These are phyloP conservation scores for Maudiozyma saulgeensis DNA, from an alignment of 805 yeast genomes.

Conservation along the genomic window DNA sequence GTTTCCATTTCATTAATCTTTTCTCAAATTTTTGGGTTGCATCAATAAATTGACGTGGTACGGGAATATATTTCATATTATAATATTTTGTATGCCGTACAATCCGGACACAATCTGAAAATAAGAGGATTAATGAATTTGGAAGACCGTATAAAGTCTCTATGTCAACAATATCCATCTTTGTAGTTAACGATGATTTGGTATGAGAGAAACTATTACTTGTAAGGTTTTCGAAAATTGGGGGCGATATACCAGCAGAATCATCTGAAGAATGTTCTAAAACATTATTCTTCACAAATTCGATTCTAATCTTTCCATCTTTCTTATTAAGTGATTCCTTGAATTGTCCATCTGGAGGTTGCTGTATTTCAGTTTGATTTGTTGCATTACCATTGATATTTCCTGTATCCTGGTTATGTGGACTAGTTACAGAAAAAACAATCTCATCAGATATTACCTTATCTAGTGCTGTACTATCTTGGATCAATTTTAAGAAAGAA, in stretches of 20 bases:
- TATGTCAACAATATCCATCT: conserved; percentile 54
- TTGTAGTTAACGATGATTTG: conserved; percentile 33
- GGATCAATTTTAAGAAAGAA: conserved; percentile 63
- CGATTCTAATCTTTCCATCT: conserved; percentile 41
- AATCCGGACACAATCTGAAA: conserved; percentile 62
- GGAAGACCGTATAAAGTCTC: conserved; percentile 82
- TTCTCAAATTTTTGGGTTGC: conserved; percentile 34
- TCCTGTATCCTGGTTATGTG: neutral
- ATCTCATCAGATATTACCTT: conserved; percentile 16
- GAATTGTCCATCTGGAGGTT: conserved; percentile 8
- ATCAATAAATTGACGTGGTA: conserved; percentile 18
- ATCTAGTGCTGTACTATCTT: conserved; percentile 52
- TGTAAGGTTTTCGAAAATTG: conserved; percentile 36
- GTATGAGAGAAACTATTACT: conserved; percentile 29
- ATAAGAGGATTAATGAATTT: conserved; percentile 61
- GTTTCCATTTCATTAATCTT: conserved; percentile 52
- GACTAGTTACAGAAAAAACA: neutral
- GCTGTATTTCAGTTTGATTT: too few species aligned
- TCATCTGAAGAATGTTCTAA: neutral
- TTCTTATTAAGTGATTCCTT: conserved; percentile 33
- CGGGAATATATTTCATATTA: conserved; percentile 13
- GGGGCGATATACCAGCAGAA: conserved; percentile 11
- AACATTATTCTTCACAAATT: conserved; percentile 20
- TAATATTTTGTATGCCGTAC: conserved; percentile 53
- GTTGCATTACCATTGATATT: neutral